Evolutionary conservation across 140 eudicot genomes (phyloP).

Genomic region (Flaveria floridana): DNA sequence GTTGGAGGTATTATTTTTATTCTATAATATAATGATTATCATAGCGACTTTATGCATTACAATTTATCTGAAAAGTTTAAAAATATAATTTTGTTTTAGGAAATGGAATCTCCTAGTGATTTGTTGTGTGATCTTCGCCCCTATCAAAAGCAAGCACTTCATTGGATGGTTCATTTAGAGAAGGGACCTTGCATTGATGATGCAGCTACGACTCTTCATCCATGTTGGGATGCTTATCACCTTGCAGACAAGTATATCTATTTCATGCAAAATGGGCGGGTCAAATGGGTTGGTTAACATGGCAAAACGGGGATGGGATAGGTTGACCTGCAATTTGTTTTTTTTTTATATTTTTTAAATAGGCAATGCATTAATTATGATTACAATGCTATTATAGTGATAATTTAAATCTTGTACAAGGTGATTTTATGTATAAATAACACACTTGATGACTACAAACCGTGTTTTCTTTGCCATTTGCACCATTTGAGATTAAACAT

Average conservation of each 20-base stretch:
- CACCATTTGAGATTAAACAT: neutral
- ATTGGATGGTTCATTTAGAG: conserved; percentile 85
- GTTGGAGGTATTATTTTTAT: conserved; percentile 57
- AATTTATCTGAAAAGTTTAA: neutral
- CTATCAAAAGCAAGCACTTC: conserved; percentile 95
- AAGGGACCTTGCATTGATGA: conserved; percentile 73
- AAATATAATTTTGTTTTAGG: conserved; percentile 45
- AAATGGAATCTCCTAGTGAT: conserved; percentile 81
- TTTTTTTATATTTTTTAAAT: neutral
- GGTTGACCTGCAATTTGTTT: neutral
- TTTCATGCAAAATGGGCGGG: neutral
- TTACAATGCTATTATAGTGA: neutral
- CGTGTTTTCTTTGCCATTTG: neutral
- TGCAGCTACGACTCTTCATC: conserved; percentile 85
- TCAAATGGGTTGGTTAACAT: neutral
- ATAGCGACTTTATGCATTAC: neutral
- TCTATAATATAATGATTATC: neutral
- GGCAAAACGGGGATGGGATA: neutral
- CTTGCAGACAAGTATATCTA: conserved; percentile 67
- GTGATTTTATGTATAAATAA: no score
- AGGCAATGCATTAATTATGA: neutral
- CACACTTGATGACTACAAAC: neutral
- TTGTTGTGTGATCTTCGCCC: conserved; percentile 87
- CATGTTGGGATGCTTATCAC: conserved; percentile 95
- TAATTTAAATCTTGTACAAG: neutral